Evolutionary conservation across 352 stramenopile genomes (phyloP).

Genomic region (Phytophthora agathidicida): DNA sequence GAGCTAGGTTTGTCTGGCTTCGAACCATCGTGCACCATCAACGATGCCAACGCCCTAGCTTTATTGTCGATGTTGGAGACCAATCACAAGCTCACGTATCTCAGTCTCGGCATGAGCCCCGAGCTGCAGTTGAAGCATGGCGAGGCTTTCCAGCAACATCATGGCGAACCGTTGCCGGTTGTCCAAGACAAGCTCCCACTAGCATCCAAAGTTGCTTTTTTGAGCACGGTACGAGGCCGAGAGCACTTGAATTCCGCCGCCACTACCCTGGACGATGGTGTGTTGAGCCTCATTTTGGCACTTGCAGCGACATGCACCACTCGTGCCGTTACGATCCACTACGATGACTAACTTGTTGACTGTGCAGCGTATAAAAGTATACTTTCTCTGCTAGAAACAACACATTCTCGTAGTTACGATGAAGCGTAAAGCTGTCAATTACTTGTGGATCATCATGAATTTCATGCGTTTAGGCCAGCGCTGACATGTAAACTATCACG

Average conservation of each 20-base stretch:
- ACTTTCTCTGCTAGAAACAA: no score
- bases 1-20: slow-evolving; percentile 32
- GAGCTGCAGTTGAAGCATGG: slow-evolving; percentile 17
- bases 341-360: slow-evolving; percentile 36
- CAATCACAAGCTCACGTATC: slow-evolving; percentile 32
- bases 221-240: slow-evolving; percentile 16
- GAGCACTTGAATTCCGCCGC: background rate
- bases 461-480: no score
- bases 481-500: no score
- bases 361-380: no score
- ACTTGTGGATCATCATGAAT: no score
- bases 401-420: no score
- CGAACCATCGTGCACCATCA: slow-evolving; percentile 26
- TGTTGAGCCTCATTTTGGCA: slow-evolving; percentile 24
- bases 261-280: slow-evolving; percentile 23
- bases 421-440: no score
- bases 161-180: slow-evolving; percentile 28
- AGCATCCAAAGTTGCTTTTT: slow-evolving; percentile 22
- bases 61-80: slow-evolving; percentile 27
- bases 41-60: slow-evolving; percentile 22
- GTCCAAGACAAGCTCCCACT: slow-evolving; percentile 20
- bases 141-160: slow-evolving; percentile 15
- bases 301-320: slow-evolving; percentile 30
- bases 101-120: slow-evolving; percentile 23
- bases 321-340: slow-evolving; percentile 25